Evolutionary conservation across 768 basidiomycete species (phyloP).

Genomic region (Leccinum broughii): DNA sequence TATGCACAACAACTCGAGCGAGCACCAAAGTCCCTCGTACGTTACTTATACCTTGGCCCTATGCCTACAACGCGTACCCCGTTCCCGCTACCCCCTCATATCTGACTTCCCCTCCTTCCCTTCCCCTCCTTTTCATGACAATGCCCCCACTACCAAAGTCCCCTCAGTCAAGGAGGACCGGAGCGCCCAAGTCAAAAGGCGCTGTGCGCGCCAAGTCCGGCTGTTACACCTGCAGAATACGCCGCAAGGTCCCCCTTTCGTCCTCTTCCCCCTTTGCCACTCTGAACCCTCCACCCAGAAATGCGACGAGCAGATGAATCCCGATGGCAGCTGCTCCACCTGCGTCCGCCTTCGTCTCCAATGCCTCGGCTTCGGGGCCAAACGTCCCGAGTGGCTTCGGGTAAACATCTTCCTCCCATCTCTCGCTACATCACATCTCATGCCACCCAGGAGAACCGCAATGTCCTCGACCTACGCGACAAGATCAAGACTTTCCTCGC

Average conservation of each 20-base stretch:
- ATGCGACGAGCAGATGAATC: conserved; percentile 75
- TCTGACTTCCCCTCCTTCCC: neutral
- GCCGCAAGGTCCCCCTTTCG: conserved; percentile 64
- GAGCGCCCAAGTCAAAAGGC: conserved; percentile 74
- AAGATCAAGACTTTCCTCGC: conserved; percentile 80
- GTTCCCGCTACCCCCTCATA: conserved; percentile 9
- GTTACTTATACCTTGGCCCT: conserved; percentile 35
- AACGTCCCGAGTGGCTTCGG: conserved; percentile 83
- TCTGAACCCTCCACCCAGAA: conserved; percentile 50
- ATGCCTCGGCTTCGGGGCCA: conserved; percentile 82
- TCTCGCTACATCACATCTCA: conserved; percentile 6
- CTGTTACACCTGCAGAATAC: conserved; percentile 86
- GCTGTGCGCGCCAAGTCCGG: conserved; percentile 84
- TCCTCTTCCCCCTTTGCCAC: conserved; percentile 1
- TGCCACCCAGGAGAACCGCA: conserved; percentile 59
- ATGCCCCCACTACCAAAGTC: conserved; percentile 45
- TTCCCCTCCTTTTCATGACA: neutral
- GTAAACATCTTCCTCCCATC: conserved; percentile 38
- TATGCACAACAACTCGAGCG: conserved; percentile 5
- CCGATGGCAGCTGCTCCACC: conserved; percentile 66
- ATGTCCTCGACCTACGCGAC: conserved; percentile 67
- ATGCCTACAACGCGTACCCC: conserved; percentile 24
- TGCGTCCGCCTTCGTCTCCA: conserved; percentile 80
- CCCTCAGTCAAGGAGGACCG: conserved; percentile 41
- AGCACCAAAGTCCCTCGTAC: conserved; percentile 13